phyloP scores from a whole-genome alignment of 2,329 filamentous ascomycete species.

The Coniochaeta pulveracea region DNA sequence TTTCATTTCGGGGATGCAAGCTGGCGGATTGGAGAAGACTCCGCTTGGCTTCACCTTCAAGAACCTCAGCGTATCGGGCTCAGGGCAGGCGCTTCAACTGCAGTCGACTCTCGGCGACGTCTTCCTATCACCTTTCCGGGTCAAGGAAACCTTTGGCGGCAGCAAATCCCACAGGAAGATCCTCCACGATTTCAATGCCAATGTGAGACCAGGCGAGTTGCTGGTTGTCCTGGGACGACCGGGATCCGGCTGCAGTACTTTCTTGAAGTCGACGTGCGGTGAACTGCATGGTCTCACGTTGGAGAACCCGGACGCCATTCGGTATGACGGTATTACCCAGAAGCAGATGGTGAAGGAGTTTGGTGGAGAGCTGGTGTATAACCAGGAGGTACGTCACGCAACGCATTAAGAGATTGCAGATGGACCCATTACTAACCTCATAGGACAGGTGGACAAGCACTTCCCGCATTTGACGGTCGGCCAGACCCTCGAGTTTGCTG shows the following conservation, averaged over 20 bases:
- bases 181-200: conserved; percentile 50
- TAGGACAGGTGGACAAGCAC: conserved; percentile 49
- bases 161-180: conserved; percentile 44
- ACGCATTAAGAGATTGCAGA: neutral
- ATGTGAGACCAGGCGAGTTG: conserved; percentile 54
- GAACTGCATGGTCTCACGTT: conserved; percentile 47
- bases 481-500: conserved; percentile 62
- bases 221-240: conserved; percentile 58
- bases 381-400: conserved; percentile 41
- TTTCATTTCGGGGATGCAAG: conserved; percentile 31
- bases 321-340: conserved; percentile 51
- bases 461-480: conserved; percentile 70
- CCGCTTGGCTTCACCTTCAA: conserved; percentile 52
- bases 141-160: conserved; percentile 40
- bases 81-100: conserved; percentile 54
- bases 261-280: conserved; percentile 50
- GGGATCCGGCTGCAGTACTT: conserved; percentile 51
- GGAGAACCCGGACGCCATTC: conserved; percentile 36
- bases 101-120: conserved; percentile 55
- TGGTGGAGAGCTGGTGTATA: conserved; percentile 59
- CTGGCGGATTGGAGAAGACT: conserved; percentile 40
- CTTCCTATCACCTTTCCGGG: conserved; percentile 43
- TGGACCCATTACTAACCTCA: neutral
- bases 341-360: conserved; percentile 46
- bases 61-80: conserved; percentile 55